Conservation (phyloP, 805 yeast species). For the Saturnispora zaruensis region DNA sequence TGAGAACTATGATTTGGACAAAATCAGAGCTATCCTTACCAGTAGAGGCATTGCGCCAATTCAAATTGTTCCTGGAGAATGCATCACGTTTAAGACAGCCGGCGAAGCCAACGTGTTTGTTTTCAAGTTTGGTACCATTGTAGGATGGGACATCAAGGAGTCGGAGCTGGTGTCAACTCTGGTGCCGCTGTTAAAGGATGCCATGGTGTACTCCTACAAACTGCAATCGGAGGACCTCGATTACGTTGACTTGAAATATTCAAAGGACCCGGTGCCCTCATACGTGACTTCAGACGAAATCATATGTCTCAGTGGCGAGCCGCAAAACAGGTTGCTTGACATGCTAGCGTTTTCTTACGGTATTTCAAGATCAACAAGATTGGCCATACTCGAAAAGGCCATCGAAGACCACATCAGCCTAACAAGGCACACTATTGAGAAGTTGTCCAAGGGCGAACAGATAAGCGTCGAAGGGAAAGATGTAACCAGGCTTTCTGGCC, state of each 20-base stretch:
- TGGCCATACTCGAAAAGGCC: constrained; percentile 68
- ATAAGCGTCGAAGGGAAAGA: constrained; percentile 50
- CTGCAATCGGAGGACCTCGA: constrained; percentile 85
- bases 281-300: constrained; percentile 43
- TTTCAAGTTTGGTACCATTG: constrained; percentile 68
- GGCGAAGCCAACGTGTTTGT: constrained; percentile 47
- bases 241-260: constrained; percentile 32
- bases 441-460: constrained; percentile 52
- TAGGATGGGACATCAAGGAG: constrained; percentile 78
- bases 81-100: constrained; percentile 39
- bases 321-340: constrained; percentile 50
- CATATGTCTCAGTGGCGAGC: constrained; percentile 50
- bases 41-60: constrained; percentile 29
- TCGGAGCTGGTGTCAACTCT: constrained; percentile 36
- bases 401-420: constrained; percentile 59
- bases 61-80: constrained; percentile 42
- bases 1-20: constrained; percentile 56
- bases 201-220: constrained; percentile 40
- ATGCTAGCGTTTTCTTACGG: constrained; percentile 89
- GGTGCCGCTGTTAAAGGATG: constrained; percentile 42
- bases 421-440: constrained; percentile 58
- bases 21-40: constrained; percentile 34
- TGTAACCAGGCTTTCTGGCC: constrained; percentile 62
- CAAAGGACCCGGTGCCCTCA: constrained; percentile 12
- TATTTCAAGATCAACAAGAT: constrained; percentile 73